Conservation (phyloP, 1,284 basidiomycete species). For the Amylostereum chailletii region DNA sequence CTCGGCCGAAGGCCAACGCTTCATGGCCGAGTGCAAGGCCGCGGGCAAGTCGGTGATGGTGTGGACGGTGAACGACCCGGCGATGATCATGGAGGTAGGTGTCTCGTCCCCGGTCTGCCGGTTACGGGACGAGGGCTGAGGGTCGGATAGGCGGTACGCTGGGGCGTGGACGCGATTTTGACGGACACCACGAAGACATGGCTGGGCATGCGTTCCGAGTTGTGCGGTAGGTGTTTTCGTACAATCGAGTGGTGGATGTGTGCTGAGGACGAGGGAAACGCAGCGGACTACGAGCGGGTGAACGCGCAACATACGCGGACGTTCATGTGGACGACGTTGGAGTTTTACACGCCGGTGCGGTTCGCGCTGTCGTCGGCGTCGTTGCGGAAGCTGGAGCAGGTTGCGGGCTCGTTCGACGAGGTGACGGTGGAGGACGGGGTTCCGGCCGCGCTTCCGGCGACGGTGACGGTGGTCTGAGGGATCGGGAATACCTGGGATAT, state of each 20-base stretch:
- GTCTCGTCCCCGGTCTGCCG: neutral
- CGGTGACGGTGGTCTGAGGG: no score
- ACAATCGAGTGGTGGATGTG: slow-evolving; percentile 1
- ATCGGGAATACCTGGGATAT: no score
- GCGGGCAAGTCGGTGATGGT: slow-evolving; percentile 87
- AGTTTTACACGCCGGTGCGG: slow-evolving; percentile 49
- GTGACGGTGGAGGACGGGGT: neutral
- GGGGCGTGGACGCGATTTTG: slow-evolving; percentile 86
- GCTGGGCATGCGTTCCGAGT: slow-evolving; percentile 61
- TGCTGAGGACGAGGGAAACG: slow-evolving; percentile 3
- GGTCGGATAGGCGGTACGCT: slow-evolving; percentile 63
- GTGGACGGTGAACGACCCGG: slow-evolving; percentile 92
- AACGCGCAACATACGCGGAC: slow-evolving; percentile 51
- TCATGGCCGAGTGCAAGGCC: slow-evolving; percentile 55
- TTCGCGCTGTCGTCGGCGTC: neutral
- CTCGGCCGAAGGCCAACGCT: slow-evolving; percentile 52
- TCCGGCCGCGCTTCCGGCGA: no score
- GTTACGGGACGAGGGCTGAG: neutral
- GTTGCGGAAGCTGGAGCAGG: slow-evolving; percentile 13
- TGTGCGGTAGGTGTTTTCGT: slow-evolving; percentile 42
- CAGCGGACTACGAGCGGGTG: slow-evolving; percentile 62
- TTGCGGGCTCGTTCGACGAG: slow-evolving; percentile 18
- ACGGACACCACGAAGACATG: slow-evolving; percentile 81
- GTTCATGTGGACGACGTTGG: slow-evolving; percentile 68
- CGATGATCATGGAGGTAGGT: slow-evolving; percentile 88